Evolutionary conservation across 2,329 filamentous ascomycete genomes (phyloP), one percentile per base, ranked within the genome.

Genomic region (Shiraia sp.): DNA sequence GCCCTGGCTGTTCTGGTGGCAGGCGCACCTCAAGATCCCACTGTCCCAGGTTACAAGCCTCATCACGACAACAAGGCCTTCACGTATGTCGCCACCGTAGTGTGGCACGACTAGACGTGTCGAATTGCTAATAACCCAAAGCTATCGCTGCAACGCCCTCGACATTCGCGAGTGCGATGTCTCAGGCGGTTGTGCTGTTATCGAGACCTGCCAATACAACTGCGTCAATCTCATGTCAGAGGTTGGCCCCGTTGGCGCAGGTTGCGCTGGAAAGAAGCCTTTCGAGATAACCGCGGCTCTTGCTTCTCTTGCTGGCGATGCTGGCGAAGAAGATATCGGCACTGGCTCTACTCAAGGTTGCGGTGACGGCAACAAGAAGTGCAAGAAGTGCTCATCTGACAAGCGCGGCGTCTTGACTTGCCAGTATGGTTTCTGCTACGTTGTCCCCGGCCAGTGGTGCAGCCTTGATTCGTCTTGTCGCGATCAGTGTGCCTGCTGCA

Each of bases 401-500:
- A 36, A 25, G 14, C 37, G 39, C 3, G 42, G 45, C n/a, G 42
- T 47, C 10, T 27, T 47, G 24, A 36, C 44, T 10, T 53, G 48
- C 26, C 28, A 28, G n/a, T 43, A 42, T 14, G 48, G 51, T 10
- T 51, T 54, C 34, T 54, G 48, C 32, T 32, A 30, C 9, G 42
- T 40, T 10, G 14, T 14, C 14, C 38, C 39, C 6, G 51, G 47
- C 5, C 33, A 37, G 14, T 51, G 47, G 27, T 53, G 48, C 40
- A 38, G 36, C 10, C 14, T 3, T 8, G 39, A 35, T 2, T 33
- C 25, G 12, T 36, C 28, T n/a, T 52, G 51, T 30, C 37, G 23
- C 23, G 38, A 51, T n/a, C 27, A 40, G 3, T 54, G 51, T 28
- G 24, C 8, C 10, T 54, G 51, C 30, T 54, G 48, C 33, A 43